A percentile compares a stretch with the other conserved stretches of the same genome.
Conservation (phyloP, 2,329 filamentous ascomycete species). For the Scorias spongiosa region DNA sequence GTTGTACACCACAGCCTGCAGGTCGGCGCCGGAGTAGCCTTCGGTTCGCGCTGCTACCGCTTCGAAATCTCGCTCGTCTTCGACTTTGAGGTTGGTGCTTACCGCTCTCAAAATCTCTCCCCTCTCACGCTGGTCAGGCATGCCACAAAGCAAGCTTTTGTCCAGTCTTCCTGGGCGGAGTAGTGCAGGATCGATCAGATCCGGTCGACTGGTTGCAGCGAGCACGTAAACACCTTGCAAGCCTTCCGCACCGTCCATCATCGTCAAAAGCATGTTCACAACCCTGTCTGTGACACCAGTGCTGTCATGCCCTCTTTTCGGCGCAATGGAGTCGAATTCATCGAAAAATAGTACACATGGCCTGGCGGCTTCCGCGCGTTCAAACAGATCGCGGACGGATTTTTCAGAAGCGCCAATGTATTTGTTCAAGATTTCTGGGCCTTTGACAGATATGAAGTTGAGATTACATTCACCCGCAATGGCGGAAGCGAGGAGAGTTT, state of each 20-base stretch:
- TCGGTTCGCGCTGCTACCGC: slow-evolving; percentile 69
- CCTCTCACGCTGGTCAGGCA: slow-evolving; percentile 66
- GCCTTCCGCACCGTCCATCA: slow-evolving; percentile 97
- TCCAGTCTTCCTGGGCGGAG: slow-evolving; percentile 83
- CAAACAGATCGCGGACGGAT: slow-evolving; percentile 86
- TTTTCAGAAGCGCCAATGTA: slow-evolving; percentile 98
- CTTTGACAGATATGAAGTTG: slow-evolving; percentile 97
- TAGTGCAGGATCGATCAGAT: slow-evolving; percentile 87
- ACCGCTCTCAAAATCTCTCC: slow-evolving; percentile 78
- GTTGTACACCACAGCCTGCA: slow-evolving; percentile 91
- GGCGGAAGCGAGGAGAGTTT: slow-evolving; percentile 85
- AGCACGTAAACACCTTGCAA: slow-evolving; percentile 90
- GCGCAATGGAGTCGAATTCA: slow-evolving; percentile 95
- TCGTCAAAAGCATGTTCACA: slow-evolving; percentile 92
- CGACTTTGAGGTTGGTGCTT: slow-evolving; percentile 65
- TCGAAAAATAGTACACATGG: slow-evolving; percentile 97
- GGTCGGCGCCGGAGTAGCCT: slow-evolving; percentile 84
- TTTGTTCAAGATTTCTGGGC: slow-evolving; percentile 95
- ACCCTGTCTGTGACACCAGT: slow-evolving; percentile 98
- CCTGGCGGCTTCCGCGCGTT: slow-evolving; percentile 74
- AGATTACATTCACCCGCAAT: slow-evolving; percentile 96
- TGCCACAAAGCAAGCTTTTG: slow-evolving; percentile 82
- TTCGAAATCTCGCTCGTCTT: slow-evolving; percentile 35
- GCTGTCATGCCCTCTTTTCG: slow-evolving; percentile 90
- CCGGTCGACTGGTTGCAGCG: slow-evolving; percentile 82